Percentiles rank a stretch among this genome's conserved stretches.
These are phyloP conservation scores for Trichomonas vaginalis DNA, from an alignment of 208 protist species.

Conservation along the genomic window DNA sequence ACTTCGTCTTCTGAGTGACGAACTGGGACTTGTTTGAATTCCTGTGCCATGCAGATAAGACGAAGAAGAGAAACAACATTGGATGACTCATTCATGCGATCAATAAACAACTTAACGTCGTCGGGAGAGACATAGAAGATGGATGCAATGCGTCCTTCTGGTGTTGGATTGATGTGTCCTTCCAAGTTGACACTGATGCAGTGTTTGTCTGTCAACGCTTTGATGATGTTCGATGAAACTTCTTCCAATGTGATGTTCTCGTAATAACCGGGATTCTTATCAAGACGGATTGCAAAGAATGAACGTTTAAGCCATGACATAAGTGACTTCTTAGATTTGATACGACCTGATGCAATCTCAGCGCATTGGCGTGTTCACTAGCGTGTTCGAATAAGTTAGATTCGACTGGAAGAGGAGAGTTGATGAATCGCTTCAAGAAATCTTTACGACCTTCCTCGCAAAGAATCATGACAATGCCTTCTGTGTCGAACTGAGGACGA, in stretches of 20 bases:
- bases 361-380: constrained; percentile 95
- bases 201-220: background rate
- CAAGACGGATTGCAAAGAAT: background rate
- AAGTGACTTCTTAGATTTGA: constrained; percentile 7
- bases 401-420: constrained; percentile 92
- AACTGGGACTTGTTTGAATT: constrained; percentile 69
- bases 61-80: background rate
- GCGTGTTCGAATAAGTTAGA: constrained; percentile 70
- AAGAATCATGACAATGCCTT: constrained; percentile 67
- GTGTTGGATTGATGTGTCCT: background rate
- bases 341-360: constrained; percentile 67
- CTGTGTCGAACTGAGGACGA: constrained; percentile 56
- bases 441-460: constrained; percentile 89
- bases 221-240: background rate
- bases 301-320: background rate
- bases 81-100: background rate
- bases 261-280: constrained; percentile 15
- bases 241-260: background rate
- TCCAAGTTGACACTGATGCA: background rate
- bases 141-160: background rate
- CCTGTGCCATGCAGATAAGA: constrained; percentile 54
- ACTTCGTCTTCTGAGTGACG: constrained; percentile 95
- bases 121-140: background rate
- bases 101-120: background rate
- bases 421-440: constrained; percentile 84